Evolutionary conservation across 2,329 filamentous ascomycete genomes (phyloP).

Genomic region (Xylariaceae sp.): DNA sequence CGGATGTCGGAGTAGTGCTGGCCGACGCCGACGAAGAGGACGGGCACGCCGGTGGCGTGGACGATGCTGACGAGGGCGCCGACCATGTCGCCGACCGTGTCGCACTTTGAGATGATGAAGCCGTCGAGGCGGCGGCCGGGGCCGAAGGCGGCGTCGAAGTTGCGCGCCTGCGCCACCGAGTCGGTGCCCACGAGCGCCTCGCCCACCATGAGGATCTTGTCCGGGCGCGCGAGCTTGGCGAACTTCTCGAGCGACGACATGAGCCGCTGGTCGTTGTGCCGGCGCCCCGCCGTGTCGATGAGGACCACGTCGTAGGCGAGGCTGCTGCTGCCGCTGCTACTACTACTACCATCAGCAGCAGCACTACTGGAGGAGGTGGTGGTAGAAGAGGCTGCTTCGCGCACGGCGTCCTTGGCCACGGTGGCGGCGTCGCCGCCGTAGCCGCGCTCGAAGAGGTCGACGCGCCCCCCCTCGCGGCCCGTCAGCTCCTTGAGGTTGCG

Average conservation of each 20-base stretch:
- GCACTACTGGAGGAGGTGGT: too few species aligned
- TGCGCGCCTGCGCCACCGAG: slow-evolving; percentile 87
- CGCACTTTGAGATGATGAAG: slow-evolving; percentile 97
- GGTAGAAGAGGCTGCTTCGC: slow-evolving; percentile 68
- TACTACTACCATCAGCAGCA: too few species aligned
- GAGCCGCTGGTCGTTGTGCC: slow-evolving; percentile 90
- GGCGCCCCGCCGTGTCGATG: slow-evolving; percentile 89
- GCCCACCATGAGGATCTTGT: slow-evolving; percentile 97
- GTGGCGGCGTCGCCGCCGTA: slow-evolving; percentile 97
- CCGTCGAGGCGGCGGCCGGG: slow-evolving; percentile 74
- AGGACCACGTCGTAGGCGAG: slow-evolving; percentile 85
- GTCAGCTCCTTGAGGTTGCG: slow-evolving; percentile 87
- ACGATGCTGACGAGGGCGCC: slow-evolving; percentile 93
- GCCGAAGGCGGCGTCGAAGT: slow-evolving; percentile 93
- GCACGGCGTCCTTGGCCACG: slow-evolving; percentile 90
- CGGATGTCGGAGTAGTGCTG: slow-evolving; percentile 63
- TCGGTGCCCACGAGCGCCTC: slow-evolving; percentile 92
- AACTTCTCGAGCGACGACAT: slow-evolving; percentile 98
- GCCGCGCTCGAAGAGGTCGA: slow-evolving; percentile 93
- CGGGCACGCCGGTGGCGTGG: slow-evolving; percentile 91
- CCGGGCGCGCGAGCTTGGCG: slow-evolving; percentile 87
- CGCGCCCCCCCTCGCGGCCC: slow-evolving; percentile 70
- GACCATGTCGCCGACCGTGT: slow-evolving; percentile 99
- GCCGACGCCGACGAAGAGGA: slow-evolving; percentile 77
- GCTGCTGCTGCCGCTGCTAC: too few species aligned